Evolutionary conservation across 495 filamentous ascomycete genomes (phyloP), one percentile per base, ranked within the genome.

Genomic region (Hypomontagnella submonticulosa): DNA sequence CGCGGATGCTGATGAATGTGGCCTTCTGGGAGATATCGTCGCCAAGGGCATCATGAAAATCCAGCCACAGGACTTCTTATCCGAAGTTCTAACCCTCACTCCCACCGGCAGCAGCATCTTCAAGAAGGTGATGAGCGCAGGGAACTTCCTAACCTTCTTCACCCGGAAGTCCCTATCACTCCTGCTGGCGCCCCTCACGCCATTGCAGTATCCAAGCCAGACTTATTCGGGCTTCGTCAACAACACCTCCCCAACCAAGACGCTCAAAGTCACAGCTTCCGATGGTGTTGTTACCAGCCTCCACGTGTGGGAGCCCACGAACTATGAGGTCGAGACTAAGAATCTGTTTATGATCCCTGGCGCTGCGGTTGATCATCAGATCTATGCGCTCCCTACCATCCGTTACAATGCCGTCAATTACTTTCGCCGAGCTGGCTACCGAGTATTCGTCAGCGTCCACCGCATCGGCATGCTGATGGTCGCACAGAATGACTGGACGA

Each of bases 351-450:
- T 89, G 75, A 79, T 90, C 53, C 87, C 87, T 4, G 88, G 88
- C 18, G 81, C 86, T 8, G 76, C 83, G 8, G 84, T 89, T 4
- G 85, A 88, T 67, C 83, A 90, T 56, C 84, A 85, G 63, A 87
- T 89, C 40, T 90, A 77, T 40, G 81, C 87, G 16, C 77, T 89
- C 18, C 88, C 88, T 0, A 90, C 86, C 33, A 87, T 90, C 63
- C 80, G 79, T 15, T 83, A 80, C 56, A 89, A 90, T 72, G 83
- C 87, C 36, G 79, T 90, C 58, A 85, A 89, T 58, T 89, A 87
- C 73, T 88, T 90, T 72, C 81, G 79, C 7, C 75, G 79, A 3
- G 82, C 81, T 4, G 88, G 87, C 18, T 86, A 87, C 72, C 79
- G 82, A 2, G 81, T 85, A 46, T 89, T 81, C 57, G 66, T 84